Percentiles rank a stretch among this genome's conserved stretches.
Evolutionary conservation across 2,329 filamentous ascomycete species (phyloP).

Genomic region (Fusarium camptoceras): DNA sequence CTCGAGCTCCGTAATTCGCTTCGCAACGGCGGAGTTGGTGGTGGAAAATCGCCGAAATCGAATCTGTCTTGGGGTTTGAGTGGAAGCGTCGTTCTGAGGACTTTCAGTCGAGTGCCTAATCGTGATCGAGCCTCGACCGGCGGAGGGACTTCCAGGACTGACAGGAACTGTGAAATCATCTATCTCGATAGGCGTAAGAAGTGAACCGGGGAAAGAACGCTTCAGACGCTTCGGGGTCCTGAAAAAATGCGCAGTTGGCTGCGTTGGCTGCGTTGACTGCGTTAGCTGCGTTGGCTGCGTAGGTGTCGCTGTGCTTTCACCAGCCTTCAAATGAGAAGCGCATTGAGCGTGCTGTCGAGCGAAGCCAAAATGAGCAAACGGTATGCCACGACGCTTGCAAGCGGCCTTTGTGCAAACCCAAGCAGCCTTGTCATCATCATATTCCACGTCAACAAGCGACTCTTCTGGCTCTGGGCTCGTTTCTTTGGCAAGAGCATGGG

Average conservation of each 20-base stretch:
- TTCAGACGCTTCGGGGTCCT: slow-evolving; percentile 4
- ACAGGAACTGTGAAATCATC: neutral
- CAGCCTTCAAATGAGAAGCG: neutral
- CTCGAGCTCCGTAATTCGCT: slow-evolving; percentile 21
- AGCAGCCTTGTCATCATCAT: neutral
- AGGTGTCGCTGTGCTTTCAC: neutral
- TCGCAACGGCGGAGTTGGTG: neutral
- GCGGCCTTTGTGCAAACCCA: slow-evolving; percentile 7
- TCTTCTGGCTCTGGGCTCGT: neutral
- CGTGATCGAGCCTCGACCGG: slow-evolving; percentile 8
- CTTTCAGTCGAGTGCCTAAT: neutral
- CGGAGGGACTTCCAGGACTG: slow-evolving; percentile 34
- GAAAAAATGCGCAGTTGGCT: neutral
- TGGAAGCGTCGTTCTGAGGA: neutral
- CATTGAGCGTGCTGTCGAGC: neutral
- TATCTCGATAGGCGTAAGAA: slow-evolving; percentile 20
- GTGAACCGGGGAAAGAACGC: neutral
- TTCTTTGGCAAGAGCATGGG: slow-evolving; percentile 2
- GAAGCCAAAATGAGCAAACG: neutral
- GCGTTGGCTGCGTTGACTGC: too few relatives aligned
- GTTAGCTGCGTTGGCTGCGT: neutral
- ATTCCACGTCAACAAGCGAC: neutral
- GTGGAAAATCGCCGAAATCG: neutral
- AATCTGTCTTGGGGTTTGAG: neutral
- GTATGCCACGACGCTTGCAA: neutral